These are phyloP conservation scores for Aspergillus asperescens DNA, from an alignment of 495 filamentous ascomycete genomes.

Conservation along the genomic window DNA sequence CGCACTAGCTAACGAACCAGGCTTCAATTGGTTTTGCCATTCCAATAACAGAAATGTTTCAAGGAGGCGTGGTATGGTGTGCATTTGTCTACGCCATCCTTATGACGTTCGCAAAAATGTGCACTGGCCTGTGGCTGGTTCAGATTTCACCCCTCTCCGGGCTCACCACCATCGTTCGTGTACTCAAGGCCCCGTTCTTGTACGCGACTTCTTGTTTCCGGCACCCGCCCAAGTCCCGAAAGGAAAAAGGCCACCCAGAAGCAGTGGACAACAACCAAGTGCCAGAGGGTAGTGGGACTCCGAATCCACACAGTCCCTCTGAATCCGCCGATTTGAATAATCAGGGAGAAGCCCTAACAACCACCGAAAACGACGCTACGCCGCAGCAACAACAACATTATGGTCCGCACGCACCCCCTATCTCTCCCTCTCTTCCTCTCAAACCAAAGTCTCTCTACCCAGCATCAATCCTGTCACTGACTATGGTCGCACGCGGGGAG, in stretches of 20 bases:
- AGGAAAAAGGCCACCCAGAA: not conserved
- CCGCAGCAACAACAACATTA: not conserved
- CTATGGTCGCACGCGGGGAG: constrained; percentile 75
- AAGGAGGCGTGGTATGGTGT: constrained; percentile 58
- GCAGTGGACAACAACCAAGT: not conserved
- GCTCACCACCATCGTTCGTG: not conserved
- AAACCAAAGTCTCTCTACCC: constrained; percentile 56
- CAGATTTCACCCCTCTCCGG: constrained; percentile 29
- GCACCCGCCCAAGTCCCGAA: not conserved
- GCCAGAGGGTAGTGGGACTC: not conserved
- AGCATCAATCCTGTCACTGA: constrained; percentile 50
- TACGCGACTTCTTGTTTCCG: constrained; percentile 8
- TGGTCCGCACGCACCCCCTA: not conserved
- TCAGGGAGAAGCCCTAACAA: not conserved
- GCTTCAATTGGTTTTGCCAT: constrained; percentile 77
- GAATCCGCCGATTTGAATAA: too few species aligned
- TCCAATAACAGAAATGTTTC: constrained; percentile 66
- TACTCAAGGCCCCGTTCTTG: constrained; percentile 7
- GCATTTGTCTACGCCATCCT: constrained; percentile 65
- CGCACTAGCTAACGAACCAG: constrained; percentile 21
- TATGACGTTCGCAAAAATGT: constrained; percentile 62
- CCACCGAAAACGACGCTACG: not conserved
- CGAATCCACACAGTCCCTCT: too few species aligned
- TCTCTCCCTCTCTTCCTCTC: constrained; percentile 11
- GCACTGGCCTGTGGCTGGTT: constrained; percentile 61